Conservation (phyloP, 169 alveolate genomes). For the Plasmodium adleri region DNA sequence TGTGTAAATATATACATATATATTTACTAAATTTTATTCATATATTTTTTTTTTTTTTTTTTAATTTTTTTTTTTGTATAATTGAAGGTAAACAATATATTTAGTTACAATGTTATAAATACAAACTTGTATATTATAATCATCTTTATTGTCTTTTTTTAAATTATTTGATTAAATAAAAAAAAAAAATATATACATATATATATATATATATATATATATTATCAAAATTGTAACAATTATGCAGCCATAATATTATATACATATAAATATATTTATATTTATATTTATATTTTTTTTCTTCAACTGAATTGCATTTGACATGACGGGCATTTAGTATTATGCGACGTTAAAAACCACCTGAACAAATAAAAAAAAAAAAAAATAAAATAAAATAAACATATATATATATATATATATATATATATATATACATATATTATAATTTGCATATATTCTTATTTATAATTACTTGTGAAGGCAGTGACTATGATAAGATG, state of each 20-base stretch:
- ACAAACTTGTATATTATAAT: conserved; percentile 7
- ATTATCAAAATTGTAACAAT: too few relatives aligned
- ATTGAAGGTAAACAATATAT: not conserved
- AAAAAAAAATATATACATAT: not conserved
- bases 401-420: not conserved
- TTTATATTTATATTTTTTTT: not conserved
- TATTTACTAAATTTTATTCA: not conserved
- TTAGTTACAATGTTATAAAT: not conserved
- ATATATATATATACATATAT: not conserved
- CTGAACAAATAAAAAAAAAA: not conserved
- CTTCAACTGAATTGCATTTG: conserved; percentile 53
- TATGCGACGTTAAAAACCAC: conserved; percentile 76
- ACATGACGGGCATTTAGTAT: conserved; percentile 75
- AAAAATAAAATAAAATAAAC: not conserved
- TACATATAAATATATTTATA: not conserved
- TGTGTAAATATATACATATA: not conserved
- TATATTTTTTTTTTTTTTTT: not conserved
- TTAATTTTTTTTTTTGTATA: conserved; percentile 1
- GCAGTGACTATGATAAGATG: conserved; percentile 64
- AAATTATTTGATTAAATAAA: not conserved
- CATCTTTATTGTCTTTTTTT: conserved; percentile 4
- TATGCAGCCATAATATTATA: not conserved
- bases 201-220: too few relatives aligned
- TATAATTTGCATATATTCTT: too few relatives aligned
- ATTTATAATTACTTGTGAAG: conserved; percentile 42